Base-by-base conservation (phyloP, 306 rosid genomes). In the Glycine tomentella region DNA sequence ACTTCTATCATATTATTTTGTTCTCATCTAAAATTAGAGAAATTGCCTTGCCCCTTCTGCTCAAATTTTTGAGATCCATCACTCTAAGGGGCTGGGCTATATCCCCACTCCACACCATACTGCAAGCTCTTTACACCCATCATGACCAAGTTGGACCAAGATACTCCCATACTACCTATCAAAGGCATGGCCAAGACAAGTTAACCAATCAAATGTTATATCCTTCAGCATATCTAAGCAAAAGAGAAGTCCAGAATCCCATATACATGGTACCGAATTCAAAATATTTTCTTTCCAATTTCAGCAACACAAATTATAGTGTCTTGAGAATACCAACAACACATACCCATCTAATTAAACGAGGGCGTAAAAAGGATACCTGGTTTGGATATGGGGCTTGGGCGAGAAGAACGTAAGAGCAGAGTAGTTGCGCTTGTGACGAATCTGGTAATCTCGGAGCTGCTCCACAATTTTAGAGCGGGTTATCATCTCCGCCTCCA, bases 361-460 rank as follows among this genome's bases (percentile, higher is more conserved):
- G 2, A 33, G 8, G 9, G 10, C 45, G 36, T n/a, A 40, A 40
- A 66, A 66, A 40, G 12, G 75, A 72, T 87, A 92, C 95, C 92
- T 17, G 64, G 90, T 71, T 77, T 56, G 73, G 77, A 81, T 57
- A 34, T 84, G 71, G 56, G 92, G 90, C 67, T 87, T 92, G 65
- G 91, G 90, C 38, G 93, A 91, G 86, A 91, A 91, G 87, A 87
- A 56, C 38, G 84, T 85, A 72, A 89, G 88, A 51, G 88, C 83
- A 72, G 89, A 77, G 70, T 80, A 82, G 50, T 80, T 91, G 67
- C 84, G 90, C 77, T 89, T 91, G 69, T 89, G 88, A 71, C 89
- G 89, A 88, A 88, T 84, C 88, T 89, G 97, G 76, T 87, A 84
- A 49, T 87, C 94, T 83, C 90, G 81, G 86, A 92, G 91, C 87